Percentiles rank a stretch among this genome's conserved stretches.
Evolutionary conservation across 352 stramenopile genomes (phyloP).

Genomic region (Blastocystis sp.): DNA sequence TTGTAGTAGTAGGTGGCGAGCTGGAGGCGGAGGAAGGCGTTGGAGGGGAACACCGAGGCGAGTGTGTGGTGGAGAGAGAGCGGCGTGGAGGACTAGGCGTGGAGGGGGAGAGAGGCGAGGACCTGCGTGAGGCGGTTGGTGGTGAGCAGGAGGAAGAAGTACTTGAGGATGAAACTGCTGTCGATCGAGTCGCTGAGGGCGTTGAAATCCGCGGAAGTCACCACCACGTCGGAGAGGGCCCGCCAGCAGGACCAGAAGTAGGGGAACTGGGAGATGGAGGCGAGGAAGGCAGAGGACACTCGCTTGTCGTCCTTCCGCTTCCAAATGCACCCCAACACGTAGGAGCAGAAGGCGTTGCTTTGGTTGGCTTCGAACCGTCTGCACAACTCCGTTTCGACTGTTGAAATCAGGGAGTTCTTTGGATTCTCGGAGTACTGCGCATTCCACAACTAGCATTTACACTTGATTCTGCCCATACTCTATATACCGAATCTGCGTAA

Average conservation of each 20-base stretch:
- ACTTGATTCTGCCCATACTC: not conserved
- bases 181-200: not conserved
- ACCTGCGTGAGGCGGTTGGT: conserved; percentile 51
- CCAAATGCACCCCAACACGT: conserved; percentile 36
- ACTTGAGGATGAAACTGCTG: conserved; percentile 17
- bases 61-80: conserved; percentile 11
- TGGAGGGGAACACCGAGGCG: conserved; percentile 15
- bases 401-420: not conserved
- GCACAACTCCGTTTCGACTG: not conserved
- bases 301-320: conserved; percentile 7
- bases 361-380: not conserved
- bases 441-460: not conserved
- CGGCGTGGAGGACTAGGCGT: conserved; percentile 6
- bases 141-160: conserved; percentile 49
- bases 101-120: not conserved
- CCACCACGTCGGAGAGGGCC: conserved; percentile 20
- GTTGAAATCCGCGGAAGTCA: not conserved
- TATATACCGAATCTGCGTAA: not conserved
- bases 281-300: not conserved
- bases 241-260: conserved; percentile 63
- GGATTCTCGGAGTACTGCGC: not conserved
- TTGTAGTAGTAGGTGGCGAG: conserved; percentile 22
- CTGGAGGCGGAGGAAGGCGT: not conserved
- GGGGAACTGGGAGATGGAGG: conserved; percentile 12
- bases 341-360: conserved; percentile 25